Conservation (phyloP, 257 asterid genomes). For the Plantago major region DNA sequence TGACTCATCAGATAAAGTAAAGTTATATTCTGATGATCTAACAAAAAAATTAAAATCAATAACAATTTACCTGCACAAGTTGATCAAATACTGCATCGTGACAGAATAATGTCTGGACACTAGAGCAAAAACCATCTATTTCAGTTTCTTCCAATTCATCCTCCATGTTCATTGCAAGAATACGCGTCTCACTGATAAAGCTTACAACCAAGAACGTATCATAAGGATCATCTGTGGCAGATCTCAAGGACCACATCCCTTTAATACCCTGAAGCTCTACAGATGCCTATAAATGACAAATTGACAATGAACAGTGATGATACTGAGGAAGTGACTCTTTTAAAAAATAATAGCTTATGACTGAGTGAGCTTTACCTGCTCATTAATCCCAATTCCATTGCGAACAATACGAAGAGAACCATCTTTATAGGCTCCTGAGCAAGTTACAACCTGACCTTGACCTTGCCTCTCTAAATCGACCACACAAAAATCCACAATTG, state of each 20-base stretch:
- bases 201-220: conserved; percentile 92
- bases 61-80: conserved; percentile 71
- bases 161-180: conserved; percentile 91
- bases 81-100: conserved; percentile 82
- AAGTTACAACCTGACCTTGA: conserved; percentile 96
- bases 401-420: conserved; percentile 91
- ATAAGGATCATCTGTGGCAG: conserved; percentile 81
- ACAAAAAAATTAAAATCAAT: too few species aligned
- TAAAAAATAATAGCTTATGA: conserved; percentile 1
- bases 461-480: conserved; percentile 97
- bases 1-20: neutral
- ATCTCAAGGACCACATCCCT: conserved; percentile 92
- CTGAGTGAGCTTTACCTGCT: conserved; percentile 46
- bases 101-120: conserved; percentile 83
- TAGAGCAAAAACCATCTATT: conserved; percentile 79
- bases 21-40: too few species aligned
- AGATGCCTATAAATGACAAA: conserved; percentile 66
- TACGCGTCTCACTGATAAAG: conserved; percentile 88
- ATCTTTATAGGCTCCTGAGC: conserved; percentile 96
- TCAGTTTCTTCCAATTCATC: conserved; percentile 95
- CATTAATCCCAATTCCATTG: conserved; percentile 91
- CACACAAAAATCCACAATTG: conserved; percentile 89
- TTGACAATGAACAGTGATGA: conserved; percentile 15
- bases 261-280: conserved; percentile 96
- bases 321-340: neutral